phyloP scores from a whole-genome alignment of 257 asterid species.

The Solanum habrochaites region DNA sequence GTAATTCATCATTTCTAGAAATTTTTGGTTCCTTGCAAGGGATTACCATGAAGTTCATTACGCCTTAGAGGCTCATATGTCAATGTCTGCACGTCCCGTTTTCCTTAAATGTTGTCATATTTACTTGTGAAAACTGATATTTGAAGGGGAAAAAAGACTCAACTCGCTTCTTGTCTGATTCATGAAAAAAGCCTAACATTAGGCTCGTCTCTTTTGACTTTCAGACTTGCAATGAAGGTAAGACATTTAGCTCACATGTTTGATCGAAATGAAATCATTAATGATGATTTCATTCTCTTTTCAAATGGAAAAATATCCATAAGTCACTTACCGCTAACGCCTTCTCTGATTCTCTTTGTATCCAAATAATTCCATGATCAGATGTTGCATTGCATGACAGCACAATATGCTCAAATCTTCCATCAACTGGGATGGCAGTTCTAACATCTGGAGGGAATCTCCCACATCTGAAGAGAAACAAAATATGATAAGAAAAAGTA shows the following conservation, averaged over 20 bases:
- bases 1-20: neutral
- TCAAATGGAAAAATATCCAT: neutral
- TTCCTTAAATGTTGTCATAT: neutral
- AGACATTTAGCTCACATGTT: neutral
- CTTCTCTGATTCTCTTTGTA: constrained; percentile 69
- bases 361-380: constrained; percentile 92
- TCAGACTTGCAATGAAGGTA: neutral
- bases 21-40: neutral
- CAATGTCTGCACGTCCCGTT: neutral
- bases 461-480: constrained; percentile 52
- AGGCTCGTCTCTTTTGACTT: neutral
- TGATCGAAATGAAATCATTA: neutral
- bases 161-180: neutral
- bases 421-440: constrained; percentile 97
- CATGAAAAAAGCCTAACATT: neutral
- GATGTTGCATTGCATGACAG: constrained; percentile 86
- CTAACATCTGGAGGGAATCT: constrained; percentile 92
- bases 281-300: neutral
- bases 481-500: neutral
- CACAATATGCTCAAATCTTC: constrained; percentile 92
- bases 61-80: neutral
- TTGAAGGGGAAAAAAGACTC: neutral
- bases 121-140: neutral
- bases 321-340: constrained; percentile 56
- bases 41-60: neutral